phyloP scores from a whole-genome alignment of 2,329 filamentous ascomycete genomes.

The Cercospora beticola region DNA sequence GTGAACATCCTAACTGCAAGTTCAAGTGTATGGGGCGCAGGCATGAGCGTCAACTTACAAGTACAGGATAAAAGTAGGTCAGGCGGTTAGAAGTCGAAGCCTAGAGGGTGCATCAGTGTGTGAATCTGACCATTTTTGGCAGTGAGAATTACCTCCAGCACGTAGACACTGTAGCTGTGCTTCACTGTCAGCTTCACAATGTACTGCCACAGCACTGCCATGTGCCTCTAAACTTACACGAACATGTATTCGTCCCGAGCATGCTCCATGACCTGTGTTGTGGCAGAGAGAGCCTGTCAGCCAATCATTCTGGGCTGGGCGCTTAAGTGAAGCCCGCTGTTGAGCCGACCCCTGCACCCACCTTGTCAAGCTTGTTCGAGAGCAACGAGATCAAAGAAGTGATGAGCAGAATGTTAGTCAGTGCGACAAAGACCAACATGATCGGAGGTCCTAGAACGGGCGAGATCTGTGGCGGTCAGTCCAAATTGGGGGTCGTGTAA shows the following conservation, averaged over 20 bases:
- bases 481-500: slow-evolving; percentile 10
- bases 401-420: slow-evolving; percentile 76
- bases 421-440: slow-evolving; percentile 69
- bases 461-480: slow-evolving; percentile 39
- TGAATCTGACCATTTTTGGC: background rate
- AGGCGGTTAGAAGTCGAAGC: slow-evolving; percentile 20
- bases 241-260: slow-evolving; percentile 75
- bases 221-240: slow-evolving; percentile 53
- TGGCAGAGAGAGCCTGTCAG: slow-evolving; percentile 26
- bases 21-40: slow-evolving; percentile 1
- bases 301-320: slow-evolving; percentile 35
- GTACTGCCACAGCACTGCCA: slow-evolving; percentile 57
- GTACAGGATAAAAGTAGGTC: slow-evolving; percentile 20
- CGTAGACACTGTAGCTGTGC: slow-evolving; percentile 53
- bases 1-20: background rate
- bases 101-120: slow-evolving; percentile 13
- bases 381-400: slow-evolving; percentile 54
- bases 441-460: slow-evolving; percentile 53
- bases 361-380: slow-evolving; percentile 29
- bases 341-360: slow-evolving; percentile 18
- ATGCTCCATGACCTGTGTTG: slow-evolving; percentile 57
- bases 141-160: slow-evolving; percentile 49
- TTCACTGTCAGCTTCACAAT: slow-evolving; percentile 27
- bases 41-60: slow-evolving; percentile 12
- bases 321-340: slow-evolving; percentile 24